Base-by-base conservation (phyloP, 805 yeast genomes). In the Kodamaea restingae region DNA sequence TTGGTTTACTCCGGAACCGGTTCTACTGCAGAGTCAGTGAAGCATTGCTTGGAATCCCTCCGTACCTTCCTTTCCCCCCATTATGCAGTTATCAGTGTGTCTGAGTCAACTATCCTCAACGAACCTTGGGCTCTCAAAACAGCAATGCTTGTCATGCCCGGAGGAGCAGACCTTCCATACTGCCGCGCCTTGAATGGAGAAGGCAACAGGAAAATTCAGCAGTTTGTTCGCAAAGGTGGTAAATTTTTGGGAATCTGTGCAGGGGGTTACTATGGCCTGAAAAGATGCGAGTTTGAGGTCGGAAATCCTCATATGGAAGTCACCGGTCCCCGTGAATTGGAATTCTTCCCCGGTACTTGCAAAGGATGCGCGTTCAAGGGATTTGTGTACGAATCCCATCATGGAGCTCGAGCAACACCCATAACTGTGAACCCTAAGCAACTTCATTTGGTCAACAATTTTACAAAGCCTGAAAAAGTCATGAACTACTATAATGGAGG, bases 161-260 rank as follows among this genome's bases (percentile, higher is more conserved):
- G 98, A 3, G 99, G 99, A 6, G 97, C 98, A 1, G 98, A 93
- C 56, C 64, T 88, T 36, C 97, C 97, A 0, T 78, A 82, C 48
- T 86, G 95, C 46, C 67, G 71, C 38, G 76, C 73, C 3, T 72
- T 95, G 46, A 80, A 83, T 52, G 91, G 95, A 1, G 62, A 60
- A 1, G 87, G 88, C 0, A 85, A 82, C 51, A 51, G 63, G 7
- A 65, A 70, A 27, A 85, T 88, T 45, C 58, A 64, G 18, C 76
- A 76, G 36, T 88, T 71, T 48, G 88, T 88, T 1, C 67, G 78
- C 21, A 67, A 70, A 39, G 98, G 98, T 21, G 99, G 99, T 2
- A 66, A 70, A 35, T 88, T 67, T 52, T 59, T 91, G 15, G 98
- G 98, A 0, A 78, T 93, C 46, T 93, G 99, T 63, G 93, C 99